phyloP scores from a whole-genome alignment of 1,284 basidiomycete genomes.

The Pholiota adiposa region DNA sequence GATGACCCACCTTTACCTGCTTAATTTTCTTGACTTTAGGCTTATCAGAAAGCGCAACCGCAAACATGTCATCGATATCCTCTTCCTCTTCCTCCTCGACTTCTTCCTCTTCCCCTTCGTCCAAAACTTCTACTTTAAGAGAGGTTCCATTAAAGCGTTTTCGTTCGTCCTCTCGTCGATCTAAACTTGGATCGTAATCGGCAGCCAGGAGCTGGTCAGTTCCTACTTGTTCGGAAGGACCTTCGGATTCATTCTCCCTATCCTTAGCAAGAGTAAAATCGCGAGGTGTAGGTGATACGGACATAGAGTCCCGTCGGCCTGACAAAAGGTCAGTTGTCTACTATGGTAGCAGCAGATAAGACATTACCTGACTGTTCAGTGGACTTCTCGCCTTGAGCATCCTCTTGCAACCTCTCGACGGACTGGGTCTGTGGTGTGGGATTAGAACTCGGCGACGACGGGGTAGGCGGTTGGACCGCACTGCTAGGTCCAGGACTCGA shows the following conservation, averaged over 20 bases:
- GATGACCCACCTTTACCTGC: constrained; percentile 46
- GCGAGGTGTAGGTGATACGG: constrained; percentile 57
- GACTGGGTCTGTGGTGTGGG: constrained; percentile 58
- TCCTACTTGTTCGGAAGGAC: constrained; percentile 38
- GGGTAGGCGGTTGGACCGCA: constrained; percentile 70
- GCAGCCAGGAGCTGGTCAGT: constrained; percentile 84
- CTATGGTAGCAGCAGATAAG: neutral
- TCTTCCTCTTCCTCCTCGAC: constrained; percentile 70
- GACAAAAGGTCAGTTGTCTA: neutral
- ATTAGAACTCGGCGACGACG: constrained; percentile 63
- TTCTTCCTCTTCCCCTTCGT: constrained; percentile 61
- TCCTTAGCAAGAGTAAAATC: constrained; percentile 67
- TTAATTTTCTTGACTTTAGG: constrained; percentile 60
- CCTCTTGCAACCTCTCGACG: constrained; percentile 38
- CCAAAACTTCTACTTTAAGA: constrained; percentile 52
- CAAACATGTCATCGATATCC: constrained; percentile 91
- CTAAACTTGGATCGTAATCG: constrained; percentile 90
- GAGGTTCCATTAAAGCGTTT: constrained; percentile 56
- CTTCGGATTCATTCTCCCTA: constrained; percentile 46
- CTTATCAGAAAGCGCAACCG: constrained; percentile 59
- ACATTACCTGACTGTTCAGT: constrained; percentile 31
- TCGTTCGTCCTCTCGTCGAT: constrained; percentile 81
- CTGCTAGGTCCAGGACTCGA: constrained; percentile 66
- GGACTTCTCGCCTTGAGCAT: constrained; percentile 10
- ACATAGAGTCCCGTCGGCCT: constrained; percentile 55